Percentiles rank a stretch among this genome's conserved stretches.
Conservation (phyloP, 1,284 basidiomycete genomes). For the Fomitopsis pinicola region DNA sequence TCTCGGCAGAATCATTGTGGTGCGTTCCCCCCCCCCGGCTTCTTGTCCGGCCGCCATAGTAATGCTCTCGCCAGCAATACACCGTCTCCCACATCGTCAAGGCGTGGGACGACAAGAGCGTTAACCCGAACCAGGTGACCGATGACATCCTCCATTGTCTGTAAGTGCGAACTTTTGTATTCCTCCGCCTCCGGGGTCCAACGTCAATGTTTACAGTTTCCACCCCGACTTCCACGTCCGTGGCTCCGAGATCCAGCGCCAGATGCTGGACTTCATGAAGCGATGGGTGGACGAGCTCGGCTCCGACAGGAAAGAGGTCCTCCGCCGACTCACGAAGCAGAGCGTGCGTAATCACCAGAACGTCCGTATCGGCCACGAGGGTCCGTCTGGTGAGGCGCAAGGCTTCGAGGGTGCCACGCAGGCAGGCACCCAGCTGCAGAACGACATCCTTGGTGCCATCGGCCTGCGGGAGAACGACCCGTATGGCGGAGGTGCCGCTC, state of each 20-base stretch:
- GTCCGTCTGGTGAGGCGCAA: constrained; percentile 38
- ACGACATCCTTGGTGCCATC: constrained; percentile 36
- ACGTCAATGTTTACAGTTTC: constrained; percentile 44
- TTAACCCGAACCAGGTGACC: constrained; percentile 55
- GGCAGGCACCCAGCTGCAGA: constrained; percentile 40
- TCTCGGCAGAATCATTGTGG: constrained; percentile 67
- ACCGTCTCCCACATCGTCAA: constrained; percentile 64
- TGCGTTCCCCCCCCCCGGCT: constrained; percentile 25
- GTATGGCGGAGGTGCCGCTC: constrained; percentile 9
- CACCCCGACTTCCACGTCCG: constrained; percentile 81
- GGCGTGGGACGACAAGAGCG: constrained; percentile 77
- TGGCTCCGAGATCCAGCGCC: constrained; percentile 67
- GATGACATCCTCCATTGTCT: constrained; percentile 75
- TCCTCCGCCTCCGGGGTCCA: neutral
- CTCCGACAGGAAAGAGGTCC: constrained; percentile 43
- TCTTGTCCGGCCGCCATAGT: constrained; percentile 1
- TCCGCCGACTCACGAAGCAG: constrained; percentile 62
- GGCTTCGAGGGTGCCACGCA: constrained; percentile 40
- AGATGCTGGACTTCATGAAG: constrained; percentile 69
- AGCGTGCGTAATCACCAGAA: constrained; percentile 73
- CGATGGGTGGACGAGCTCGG: constrained; percentile 61
- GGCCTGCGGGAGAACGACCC: neutral
- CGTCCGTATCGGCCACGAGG: constrained; percentile 55
- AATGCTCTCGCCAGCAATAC: constrained; percentile 36
- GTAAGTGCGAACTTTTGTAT: constrained; percentile 33